phyloP scores from a whole-genome alignment of 2,329 filamentous ascomycete genomes.

The Alternaria solani region DNA sequence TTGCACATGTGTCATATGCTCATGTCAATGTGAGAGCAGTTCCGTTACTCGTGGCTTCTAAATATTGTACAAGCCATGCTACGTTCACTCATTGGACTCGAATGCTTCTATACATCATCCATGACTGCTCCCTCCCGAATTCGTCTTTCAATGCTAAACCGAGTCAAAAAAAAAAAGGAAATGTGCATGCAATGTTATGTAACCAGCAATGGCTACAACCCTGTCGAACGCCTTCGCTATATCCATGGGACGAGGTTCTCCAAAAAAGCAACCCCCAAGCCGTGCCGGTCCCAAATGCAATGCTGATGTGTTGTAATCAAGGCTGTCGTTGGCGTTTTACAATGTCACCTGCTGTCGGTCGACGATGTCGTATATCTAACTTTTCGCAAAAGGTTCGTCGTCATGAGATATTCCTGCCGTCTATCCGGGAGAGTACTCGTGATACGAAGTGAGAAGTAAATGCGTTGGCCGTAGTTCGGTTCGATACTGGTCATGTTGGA shows the following conservation, averaged over 20 bases:
- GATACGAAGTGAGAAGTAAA: neutral
- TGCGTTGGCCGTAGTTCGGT: neutral
- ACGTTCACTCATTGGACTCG: neutral
- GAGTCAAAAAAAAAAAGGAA: neutral
- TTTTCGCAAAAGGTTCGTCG: neutral
- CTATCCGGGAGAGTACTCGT: conserved; percentile 12
- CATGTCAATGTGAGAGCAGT: neutral
- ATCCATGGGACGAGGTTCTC: conserved; percentile 4
- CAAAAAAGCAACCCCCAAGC: conserved; percentile 14
- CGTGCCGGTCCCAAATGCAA: conserved; percentile 26
- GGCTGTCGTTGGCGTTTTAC: conserved; percentile 15
- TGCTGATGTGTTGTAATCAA: conserved; percentile 17
- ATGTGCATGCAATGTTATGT: conserved; percentile 1
- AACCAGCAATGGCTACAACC: conserved; percentile 6
- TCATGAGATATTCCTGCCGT: conserved; percentile 1
- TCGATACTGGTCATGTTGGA: conserved; percentile 1
- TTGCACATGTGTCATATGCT: neutral
- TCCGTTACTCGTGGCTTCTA: neutral
- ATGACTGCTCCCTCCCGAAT: neutral
- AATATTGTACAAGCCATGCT: conserved; percentile 1
- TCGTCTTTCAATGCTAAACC: neutral
- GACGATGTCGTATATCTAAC: neutral
- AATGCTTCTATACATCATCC: neutral
- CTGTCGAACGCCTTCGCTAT: conserved; percentile 24
- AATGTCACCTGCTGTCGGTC: conserved; percentile 7